These are phyloP conservation scores for Dipteronia sinensis DNA, from an alignment of 345 rosid genomes.

Conservation along the genomic window DNA sequence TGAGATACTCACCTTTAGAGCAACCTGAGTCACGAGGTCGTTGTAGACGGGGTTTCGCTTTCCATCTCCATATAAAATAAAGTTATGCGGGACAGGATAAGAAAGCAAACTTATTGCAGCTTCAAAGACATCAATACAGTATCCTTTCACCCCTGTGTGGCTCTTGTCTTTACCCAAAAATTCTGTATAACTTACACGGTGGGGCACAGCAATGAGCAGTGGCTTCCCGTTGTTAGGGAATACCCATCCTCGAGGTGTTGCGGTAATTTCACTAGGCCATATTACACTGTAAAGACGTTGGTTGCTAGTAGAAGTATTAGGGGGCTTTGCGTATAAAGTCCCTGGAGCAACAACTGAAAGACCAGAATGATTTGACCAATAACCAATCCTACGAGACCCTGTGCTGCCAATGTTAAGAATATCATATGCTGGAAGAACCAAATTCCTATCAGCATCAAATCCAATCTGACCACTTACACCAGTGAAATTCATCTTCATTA, in stretches of 20 bases:
- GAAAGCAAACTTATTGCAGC: conserved; percentile 82
- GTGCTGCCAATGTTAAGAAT: conserved; percentile 71
- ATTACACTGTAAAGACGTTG: conserved; percentile 59
- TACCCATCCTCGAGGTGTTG: conserved; percentile 81
- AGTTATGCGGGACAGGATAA: conserved; percentile 76
- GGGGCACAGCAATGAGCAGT: conserved; percentile 72
- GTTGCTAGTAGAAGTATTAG: conserved; percentile 45
- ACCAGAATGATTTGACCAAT: conserved; percentile 82
- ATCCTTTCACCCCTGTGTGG: conserved; percentile 81
- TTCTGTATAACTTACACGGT: conserved; percentile 65
- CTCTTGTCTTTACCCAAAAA: conserved; percentile 55
- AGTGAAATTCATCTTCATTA: conserved; percentile 63
- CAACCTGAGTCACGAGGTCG: conserved; percentile 58
- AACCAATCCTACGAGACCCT: conserved; percentile 71
- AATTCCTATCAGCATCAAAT: conserved; percentile 59
- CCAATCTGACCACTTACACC: conserved; percentile 68
- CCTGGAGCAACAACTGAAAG: conserved; percentile 70
- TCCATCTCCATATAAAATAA: conserved; percentile 67
- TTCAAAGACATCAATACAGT: conserved; percentile 89
- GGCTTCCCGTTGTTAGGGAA: conserved; percentile 86
- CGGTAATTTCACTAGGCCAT: conserved; percentile 82
- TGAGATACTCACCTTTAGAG: conserved; percentile 59
- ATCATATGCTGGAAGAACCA: conserved; percentile 71
- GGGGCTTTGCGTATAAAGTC: conserved; percentile 52
- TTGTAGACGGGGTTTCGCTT: conserved; percentile 62